Base-by-base conservation (phyloP, 306 rosid species). In the Prunus armeniaca region DNA sequence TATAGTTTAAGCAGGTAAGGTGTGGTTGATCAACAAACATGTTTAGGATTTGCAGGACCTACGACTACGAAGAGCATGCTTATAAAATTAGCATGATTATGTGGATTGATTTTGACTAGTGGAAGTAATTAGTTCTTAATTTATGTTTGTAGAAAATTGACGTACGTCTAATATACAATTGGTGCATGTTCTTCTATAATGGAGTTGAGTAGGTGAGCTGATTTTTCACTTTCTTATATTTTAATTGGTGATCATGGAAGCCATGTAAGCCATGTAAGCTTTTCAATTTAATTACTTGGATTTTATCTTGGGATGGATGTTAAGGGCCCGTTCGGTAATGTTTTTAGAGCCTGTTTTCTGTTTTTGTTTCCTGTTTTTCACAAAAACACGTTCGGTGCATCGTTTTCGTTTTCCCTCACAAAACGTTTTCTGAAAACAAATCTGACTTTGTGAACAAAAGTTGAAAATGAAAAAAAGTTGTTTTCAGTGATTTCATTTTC, bases 21-120 rank as follows among this genome's bases (percentile, higher is more conserved):
- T 81, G 82, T 82, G 68, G 92, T 86, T 83, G 91, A 88, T 84
- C 88, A 90, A 79, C 92, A 52, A 86, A 88, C 87, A 82, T 19
- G 17, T 25, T 12, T 38, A 55, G 30, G 60, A 72, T 64, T 28
- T 69, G 30, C 64, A 55, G 58, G 69, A 74, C 50, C 74, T 2
- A n/a, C 46, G 30, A 13, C 6, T 71, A 64, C 57, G n/a, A 72
- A 56, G 49, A 51, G 73, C 78, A 34, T 38, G 43, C 43, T 74
- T 68, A 73, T 50, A 78, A 82, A 77, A 78, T 28, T 62, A 4
- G 49, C 19, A 47, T 57, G 50, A 27, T 69, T 30, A 50, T 71
- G 25, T 27, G 51, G 38, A 41, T 15, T 28, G 58, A 54, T 52
- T 72, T 73, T 43, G 52, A 72, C 63, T 14, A n/a, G 34, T 12